Base-by-base conservation (phyloP, 2,329 filamentous ascomycete species). In the Fusarium tjaetaba region DNA sequence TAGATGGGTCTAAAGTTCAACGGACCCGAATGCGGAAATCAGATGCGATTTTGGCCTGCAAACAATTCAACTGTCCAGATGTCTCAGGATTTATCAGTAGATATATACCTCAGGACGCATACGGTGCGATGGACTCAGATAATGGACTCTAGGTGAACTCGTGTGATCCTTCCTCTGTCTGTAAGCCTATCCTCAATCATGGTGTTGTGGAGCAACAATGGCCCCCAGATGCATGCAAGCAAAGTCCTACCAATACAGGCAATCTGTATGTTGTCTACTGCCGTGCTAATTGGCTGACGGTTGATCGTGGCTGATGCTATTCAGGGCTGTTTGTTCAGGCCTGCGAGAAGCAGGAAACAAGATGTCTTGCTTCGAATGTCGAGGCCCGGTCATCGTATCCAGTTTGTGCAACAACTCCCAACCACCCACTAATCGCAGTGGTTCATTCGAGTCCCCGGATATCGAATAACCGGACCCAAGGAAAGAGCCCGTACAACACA, bases 181-280 rank as follows among this genome's bases (percentile, higher is more conserved):
- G 52, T 66, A 58, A 68, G 64, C 59, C 42, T 43, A 55, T 46
- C 9, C 30, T 70, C 6, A 22, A 32, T n/a, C 46, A 65, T 70
- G 52, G 70, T 73, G 70, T 62, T 59, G 72, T 74, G 72, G 72
- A 75, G 64, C 36, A 41, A 56, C 61, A 43, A 49, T 61, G 57
- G 57, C 57, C 52, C 51, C 56, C 49, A 65, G 61, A 62, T 75
- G 72, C 72, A 74, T 72, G 60, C 71, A 73, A 73, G 64, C 49
- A 72, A 58, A 46, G 26, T 43, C 32, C 41, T 55, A 39, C 30
- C 34, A 38, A 66, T 66, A 30, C 36, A 43, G 51, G 45, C 53
- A 70, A 70, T 65, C 32, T 74, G 46, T 56, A 41, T 48, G 43
- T 36, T 14, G 24, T 57, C n/a, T 63, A 39, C 32, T 39, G 45